Conservation (phyloP, 108 stramenopile species). For the Craspedostauros australis region DNA sequence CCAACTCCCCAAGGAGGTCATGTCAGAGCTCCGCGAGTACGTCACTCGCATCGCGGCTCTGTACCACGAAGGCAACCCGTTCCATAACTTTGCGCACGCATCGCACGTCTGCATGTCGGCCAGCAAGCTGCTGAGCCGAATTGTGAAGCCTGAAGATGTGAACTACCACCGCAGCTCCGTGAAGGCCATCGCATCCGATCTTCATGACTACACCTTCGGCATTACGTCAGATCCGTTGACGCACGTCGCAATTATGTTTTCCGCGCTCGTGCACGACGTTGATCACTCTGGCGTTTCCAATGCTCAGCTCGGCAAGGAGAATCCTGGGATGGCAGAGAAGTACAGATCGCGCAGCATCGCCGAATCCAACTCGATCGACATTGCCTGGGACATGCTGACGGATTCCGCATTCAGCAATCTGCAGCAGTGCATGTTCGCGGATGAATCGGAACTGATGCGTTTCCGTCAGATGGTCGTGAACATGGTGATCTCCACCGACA, state of each 20-base stretch:
- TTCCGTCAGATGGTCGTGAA: slow-evolving; percentile 53
- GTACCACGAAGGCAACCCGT: slow-evolving; percentile 36
- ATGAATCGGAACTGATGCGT: slow-evolving; percentile 25
- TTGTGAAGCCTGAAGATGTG: slow-evolving; percentile 25
- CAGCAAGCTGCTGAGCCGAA: slow-evolving; percentile 22
- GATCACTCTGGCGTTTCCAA: slow-evolving; percentile 31
- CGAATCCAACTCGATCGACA: slow-evolving; percentile 42
- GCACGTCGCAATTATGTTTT: slow-evolving; percentile 43
- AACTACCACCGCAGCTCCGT: slow-evolving; percentile 16
- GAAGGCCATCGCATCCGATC: slow-evolving; percentile 13
- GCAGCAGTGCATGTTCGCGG: slow-evolving; percentile 26
- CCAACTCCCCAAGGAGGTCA: slow-evolving; percentile 6
- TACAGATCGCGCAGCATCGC: slow-evolving; percentile 53
- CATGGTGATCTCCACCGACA: slow-evolving; percentile 49
- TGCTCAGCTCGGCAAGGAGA: slow-evolving; percentile 15
- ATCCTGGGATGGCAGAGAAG: slow-evolving; percentile 24
- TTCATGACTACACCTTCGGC: slow-evolving; percentile 13
- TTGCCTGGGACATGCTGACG: slow-evolving; percentile 42
- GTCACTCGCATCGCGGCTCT: slow-evolving; percentile 1
- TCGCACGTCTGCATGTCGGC: slow-evolving; percentile 44
- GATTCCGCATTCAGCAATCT: slow-evolving; percentile 10
- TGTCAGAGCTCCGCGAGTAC: slow-evolving; percentile 10
- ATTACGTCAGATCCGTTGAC: slow-evolving; percentile 38
- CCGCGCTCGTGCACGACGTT: slow-evolving; percentile 56
- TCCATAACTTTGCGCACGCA: slow-evolving; percentile 65